A percentile compares a stretch with the other conserved stretches of the same genome.
phyloP scores from a whole-genome alignment of 2,329 filamentous ascomycete genomes.

The Rosellinia necatrix region DNA sequence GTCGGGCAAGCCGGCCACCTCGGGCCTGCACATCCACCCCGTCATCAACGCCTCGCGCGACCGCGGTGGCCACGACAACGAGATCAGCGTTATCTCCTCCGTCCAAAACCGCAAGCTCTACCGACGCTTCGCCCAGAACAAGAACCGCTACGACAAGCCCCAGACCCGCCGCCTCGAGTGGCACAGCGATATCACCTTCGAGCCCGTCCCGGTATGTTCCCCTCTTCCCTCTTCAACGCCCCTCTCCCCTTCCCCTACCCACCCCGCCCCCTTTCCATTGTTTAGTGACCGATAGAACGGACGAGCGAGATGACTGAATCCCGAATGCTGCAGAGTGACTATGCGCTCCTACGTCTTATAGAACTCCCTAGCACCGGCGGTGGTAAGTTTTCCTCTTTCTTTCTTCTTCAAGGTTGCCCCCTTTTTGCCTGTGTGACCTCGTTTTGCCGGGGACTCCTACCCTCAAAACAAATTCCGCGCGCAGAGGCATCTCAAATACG shows the following conservation, averaged over 20 bases:
- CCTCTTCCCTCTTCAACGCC: background rate
- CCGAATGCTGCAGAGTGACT: conserved; percentile 45
- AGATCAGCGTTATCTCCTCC: conserved; percentile 69
- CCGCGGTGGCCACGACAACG: conserved; percentile 58
- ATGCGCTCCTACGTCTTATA: conserved; percentile 54
- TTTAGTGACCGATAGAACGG: too few relatives aligned
- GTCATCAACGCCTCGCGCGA: conserved; percentile 58
- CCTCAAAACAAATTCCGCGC: background rate
- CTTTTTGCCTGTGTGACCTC: background rate
- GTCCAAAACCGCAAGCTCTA: conserved; percentile 58
- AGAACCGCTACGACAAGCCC: conserved; percentile 41
- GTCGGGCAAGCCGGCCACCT: conserved; percentile 59
- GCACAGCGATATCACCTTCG: conserved; percentile 63
- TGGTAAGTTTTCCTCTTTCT: conserved; percentile 38
- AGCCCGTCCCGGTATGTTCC: conserved; percentile 51
- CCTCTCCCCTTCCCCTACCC: too few relatives aligned
- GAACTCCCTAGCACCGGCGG: conserved; percentile 52
- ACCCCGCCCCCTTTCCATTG: too few relatives aligned
- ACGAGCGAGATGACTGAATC: background rate
- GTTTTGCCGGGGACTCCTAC: too few relatives aligned
- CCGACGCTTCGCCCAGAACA: conserved; percentile 16
- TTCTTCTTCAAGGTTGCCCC: background rate
- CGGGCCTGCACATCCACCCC: conserved; percentile 65
- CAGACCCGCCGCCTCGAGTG: conserved; percentile 53
- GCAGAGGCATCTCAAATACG: background rate